These are phyloP conservation scores for Akanthomyces uredinophilus DNA, from an alignment of 2,329 filamentous ascomycete species.

Conservation along the genomic window DNA sequence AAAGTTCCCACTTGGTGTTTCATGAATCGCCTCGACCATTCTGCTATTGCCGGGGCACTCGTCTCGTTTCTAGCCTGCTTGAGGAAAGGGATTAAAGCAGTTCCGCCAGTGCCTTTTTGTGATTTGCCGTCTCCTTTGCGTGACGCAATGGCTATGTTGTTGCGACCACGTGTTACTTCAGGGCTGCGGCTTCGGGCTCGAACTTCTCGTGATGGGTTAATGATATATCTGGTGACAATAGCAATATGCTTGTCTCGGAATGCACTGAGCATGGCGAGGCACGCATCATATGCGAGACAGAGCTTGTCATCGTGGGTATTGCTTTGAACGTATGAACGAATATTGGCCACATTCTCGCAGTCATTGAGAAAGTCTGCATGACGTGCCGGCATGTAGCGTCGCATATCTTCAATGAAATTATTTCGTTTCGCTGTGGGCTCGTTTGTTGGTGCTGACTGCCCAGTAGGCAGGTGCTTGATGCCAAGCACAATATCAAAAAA, in stretches of 20 bases:
- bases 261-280: constrained; percentile 61
- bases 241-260: constrained; percentile 94
- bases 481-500: constrained; percentile 94
- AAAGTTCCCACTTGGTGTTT: constrained; percentile 44
- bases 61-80: constrained; percentile 97
- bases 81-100: constrained; percentile 87
- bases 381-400: constrained; percentile 90
- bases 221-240: constrained; percentile 93
- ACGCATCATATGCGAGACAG: constrained; percentile 82
- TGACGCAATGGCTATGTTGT: constrained; percentile 61
- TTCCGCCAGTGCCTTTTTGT: constrained; percentile 86
- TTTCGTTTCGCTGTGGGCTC: constrained; percentile 52
- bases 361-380: constrained; percentile 86
- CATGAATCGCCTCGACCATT: constrained; percentile 57
- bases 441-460: constrained; percentile 47
- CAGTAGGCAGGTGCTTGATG: constrained; percentile 85
- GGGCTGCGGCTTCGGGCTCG: constrained; percentile 56
- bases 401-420: constrained; percentile 97
- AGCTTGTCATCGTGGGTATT: constrained; percentile 59
- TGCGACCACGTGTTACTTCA: constrained; percentile 41
- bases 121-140: constrained; percentile 48
- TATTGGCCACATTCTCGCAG: constrained; percentile 74
- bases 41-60: constrained; percentile 76
- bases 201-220: constrained; percentile 76
- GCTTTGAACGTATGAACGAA: constrained; percentile 72